Base-by-base conservation (phyloP, 345 rosid species). In the Ceriops tagal region DNA sequence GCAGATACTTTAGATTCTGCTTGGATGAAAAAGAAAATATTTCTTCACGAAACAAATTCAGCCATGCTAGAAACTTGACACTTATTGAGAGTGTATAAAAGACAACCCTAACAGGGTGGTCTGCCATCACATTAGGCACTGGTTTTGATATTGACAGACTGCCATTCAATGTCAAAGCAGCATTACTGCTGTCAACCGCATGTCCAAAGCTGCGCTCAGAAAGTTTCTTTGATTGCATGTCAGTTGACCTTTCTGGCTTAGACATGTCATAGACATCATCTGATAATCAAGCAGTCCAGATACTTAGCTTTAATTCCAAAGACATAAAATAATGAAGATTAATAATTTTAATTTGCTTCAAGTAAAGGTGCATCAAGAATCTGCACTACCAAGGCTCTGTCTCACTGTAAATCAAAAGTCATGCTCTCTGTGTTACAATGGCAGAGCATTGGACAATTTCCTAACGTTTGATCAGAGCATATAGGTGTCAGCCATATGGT, bases 61-160 rank as follows among this genome's bases (percentile, higher is more conserved):
- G 35, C 58, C 22, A 53, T 34, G 66, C 43, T 26, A 52, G 18
- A 47, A 43, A 61, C 63, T 24, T 64, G 66, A 58, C 8, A 53
- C 59, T 58, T 51, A 46, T 32, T 60, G 68, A 46, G 35, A 20
- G 21, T 68, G 35, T 26, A n/a, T 47, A 43, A 43, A 56, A 73
- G 61, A 77, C 86, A 73, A 72, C 90, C 98, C 91, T 78, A 60
- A 79, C 20, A 70, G 67, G 70, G 63, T 66, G 47, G 71, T 77
- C 24, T 62, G 39, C 61, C 58, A 74, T 61, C 43, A 52, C 76
- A 52, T 79, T 78, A 72, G 84, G 18, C 22, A 35, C 47, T 68
- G 79, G 75, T 56, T 79, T 77, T 53, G 77, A 53, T 53, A 69
- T 64, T 15, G 73, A 19, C 49, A 78, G 73, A 72, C 74, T 79